Evolutionary conservation across 495 filamentous ascomycete species (phyloP).

Genomic region (Talaromyces adpressus): DNA sequence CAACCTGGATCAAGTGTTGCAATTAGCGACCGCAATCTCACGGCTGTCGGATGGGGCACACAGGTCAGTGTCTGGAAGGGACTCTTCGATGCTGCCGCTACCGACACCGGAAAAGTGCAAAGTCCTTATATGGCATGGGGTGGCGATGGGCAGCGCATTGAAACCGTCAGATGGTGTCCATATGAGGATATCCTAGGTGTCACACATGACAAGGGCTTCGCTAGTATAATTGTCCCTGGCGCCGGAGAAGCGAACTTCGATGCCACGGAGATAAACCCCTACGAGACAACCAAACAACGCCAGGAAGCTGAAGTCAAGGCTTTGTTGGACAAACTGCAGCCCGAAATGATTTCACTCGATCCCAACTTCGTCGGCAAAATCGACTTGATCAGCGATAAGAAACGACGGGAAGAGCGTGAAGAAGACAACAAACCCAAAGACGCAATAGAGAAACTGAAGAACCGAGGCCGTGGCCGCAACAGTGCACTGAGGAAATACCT

Average conservation of each 20-base stretch:
- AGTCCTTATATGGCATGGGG: conserved; percentile 93
- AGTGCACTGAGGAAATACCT: conserved; percentile 77
- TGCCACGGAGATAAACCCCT: conserved; percentile 89
- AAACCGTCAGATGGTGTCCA: conserved; percentile 83
- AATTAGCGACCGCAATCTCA: conserved; percentile 81
- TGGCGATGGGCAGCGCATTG: conserved; percentile 74
- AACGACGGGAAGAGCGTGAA: conserved; percentile 65
- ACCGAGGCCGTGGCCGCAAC: conserved; percentile 86
- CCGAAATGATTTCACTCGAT: conserved; percentile 94
- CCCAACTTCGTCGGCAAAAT: conserved; percentile 85
- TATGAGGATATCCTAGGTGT: conserved; percentile 89
- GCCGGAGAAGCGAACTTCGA: conserved; percentile 97
- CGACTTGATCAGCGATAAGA: conserved; percentile 66
- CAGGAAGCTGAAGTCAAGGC: conserved; percentile 87
- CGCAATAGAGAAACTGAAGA: conserved; percentile 59
- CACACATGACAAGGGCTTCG: conserved; percentile 78
- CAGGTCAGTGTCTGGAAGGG: conserved; percentile 84
- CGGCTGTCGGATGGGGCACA: conserved; percentile 89
- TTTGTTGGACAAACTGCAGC: conserved; percentile 87
- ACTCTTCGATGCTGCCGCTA: conserved; percentile 63
- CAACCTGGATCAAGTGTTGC: conserved; percentile 77
- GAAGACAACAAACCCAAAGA: conserved; percentile 68
- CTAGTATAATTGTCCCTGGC: conserved; percentile 81
- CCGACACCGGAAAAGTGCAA: conserved; percentile 70
- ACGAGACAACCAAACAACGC: conserved; percentile 86